phyloP scores from a whole-genome alignment of 768 basidiomycete genomes.

The Solioccasus polychromus region DNA sequence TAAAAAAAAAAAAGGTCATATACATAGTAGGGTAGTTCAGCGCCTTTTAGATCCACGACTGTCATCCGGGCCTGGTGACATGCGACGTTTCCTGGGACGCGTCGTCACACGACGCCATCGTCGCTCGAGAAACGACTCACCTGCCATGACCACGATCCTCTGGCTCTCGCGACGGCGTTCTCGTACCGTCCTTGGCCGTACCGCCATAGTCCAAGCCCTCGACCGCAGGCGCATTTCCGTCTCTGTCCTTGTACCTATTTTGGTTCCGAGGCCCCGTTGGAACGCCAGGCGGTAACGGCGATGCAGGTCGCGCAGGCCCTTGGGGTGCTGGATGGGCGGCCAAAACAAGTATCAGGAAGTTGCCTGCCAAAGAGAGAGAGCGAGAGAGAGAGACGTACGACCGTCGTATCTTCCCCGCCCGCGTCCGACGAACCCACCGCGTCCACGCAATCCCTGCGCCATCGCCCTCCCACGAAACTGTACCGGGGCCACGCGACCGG shows the following conservation, averaged over 20 bases:
- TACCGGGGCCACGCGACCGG: constrained; percentile 36
- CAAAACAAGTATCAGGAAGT: constrained; percentile 1
- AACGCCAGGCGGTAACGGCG: constrained; percentile 81
- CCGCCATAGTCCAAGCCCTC: constrained; percentile 90
- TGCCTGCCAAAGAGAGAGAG: constrained; percentile 2
- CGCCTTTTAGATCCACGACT: constrained; percentile 68
- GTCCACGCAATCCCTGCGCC: constrained; percentile 41
- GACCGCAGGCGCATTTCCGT: constrained; percentile 79
- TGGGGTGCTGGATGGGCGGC: constrained; percentile 34
- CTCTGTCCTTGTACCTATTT: constrained; percentile 88
- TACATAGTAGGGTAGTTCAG: constrained; percentile 39
- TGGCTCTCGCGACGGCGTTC: constrained; percentile 64
- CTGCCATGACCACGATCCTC: constrained; percentile 63
- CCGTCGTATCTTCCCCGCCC: constrained; percentile 39
- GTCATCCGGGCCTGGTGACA: constrained; percentile 70
- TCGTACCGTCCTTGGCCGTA: constrained; percentile 41
- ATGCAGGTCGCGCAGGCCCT: constrained; percentile 70
- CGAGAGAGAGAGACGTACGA: constrained; percentile 40
- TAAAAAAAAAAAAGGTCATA: constrained; percentile 19
- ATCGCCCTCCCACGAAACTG: constrained; percentile 45
- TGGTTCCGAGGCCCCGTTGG: constrained; percentile 87
- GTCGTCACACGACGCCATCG: constrained; percentile 2
- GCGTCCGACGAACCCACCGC: constrained; percentile 39
- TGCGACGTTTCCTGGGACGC: constrained; percentile 60
- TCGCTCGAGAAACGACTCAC: constrained; percentile 36